Percentiles rank a stretch among this genome's conserved stretches.
These are phyloP conservation scores for Lachnellula occidentalis DNA, from an alignment of 2,329 filamentous ascomycete species.

Conservation along the genomic window DNA sequence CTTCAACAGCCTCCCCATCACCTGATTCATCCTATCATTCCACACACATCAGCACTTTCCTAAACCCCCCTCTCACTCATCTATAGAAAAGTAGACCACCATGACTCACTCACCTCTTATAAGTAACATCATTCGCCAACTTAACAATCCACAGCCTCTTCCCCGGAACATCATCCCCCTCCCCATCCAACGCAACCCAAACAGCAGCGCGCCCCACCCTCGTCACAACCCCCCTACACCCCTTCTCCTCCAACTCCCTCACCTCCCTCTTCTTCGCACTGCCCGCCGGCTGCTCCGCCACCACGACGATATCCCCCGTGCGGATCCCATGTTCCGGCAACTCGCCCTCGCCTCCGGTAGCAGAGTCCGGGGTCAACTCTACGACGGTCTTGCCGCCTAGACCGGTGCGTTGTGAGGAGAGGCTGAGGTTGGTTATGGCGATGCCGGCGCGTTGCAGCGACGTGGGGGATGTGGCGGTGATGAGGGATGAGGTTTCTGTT, in stretches of 20 bases:
- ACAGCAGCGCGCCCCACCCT: conserved; percentile 54
- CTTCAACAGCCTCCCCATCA: conserved; percentile 54
- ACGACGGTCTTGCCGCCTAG: conserved; percentile 87
- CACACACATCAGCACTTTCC: not conserved
- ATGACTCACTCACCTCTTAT: conserved; percentile 36
- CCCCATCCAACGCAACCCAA: conserved; percentile 65
- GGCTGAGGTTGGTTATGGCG: conserved; percentile 68
- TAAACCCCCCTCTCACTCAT: not conserved
- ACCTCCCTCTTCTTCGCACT: conserved; percentile 57
- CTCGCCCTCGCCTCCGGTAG: conserved; percentile 50
- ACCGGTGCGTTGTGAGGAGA: conserved; percentile 76
- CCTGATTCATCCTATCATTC: conserved; percentile 51
- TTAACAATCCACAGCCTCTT: conserved; percentile 58
- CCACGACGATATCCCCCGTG: conserved; percentile 70
- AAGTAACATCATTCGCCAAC: conserved; percentile 63
- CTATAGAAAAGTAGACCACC: not conserved
- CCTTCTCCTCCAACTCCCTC: conserved; percentile 62
- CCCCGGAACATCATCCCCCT: conserved; percentile 38
- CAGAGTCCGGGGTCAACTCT: conserved; percentile 71
- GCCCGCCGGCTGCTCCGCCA: conserved; percentile 69
- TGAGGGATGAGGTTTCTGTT: conserved; percentile 60
- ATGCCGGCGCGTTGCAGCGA: conserved; percentile 71
- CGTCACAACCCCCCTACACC: conserved; percentile 65
- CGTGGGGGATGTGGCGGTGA: conserved; percentile 61
- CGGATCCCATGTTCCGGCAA: conserved; percentile 72